Evolutionary conservation across 768 basidiomycete species (phyloP).

Genomic region (Clavaria fumosa): DNA sequence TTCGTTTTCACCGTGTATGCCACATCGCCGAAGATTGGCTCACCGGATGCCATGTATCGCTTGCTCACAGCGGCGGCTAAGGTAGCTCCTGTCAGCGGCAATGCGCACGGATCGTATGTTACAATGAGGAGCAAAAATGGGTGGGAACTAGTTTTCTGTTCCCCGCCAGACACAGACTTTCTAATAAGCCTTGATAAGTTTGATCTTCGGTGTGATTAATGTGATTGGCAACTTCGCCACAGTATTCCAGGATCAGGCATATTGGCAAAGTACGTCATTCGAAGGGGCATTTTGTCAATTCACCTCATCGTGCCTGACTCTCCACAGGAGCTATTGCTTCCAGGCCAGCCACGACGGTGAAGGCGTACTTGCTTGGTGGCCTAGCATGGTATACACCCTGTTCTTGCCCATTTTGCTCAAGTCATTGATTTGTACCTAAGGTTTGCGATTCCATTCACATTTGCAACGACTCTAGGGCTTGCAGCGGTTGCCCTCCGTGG

Average conservation of each 20-base stretch:
- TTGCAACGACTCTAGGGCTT: conserved; percentile 80
- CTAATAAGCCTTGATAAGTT: conserved; percentile 51
- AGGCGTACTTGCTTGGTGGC: conserved; percentile 82
- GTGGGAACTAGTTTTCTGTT: background rate
- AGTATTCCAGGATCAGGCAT: conserved; percentile 52
- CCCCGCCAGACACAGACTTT: conserved; percentile 19
- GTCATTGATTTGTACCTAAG: conserved; percentile 9
- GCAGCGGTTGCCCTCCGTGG: conserved; percentile 69
- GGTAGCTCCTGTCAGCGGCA: conserved; percentile 52
- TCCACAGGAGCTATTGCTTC: conserved; percentile 77
- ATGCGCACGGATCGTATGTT: conserved; percentile 74
- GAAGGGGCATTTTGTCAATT: too few relatives aligned
- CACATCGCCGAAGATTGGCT: conserved; percentile 67
- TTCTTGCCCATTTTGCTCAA: background rate
- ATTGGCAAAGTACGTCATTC: conserved; percentile 52
- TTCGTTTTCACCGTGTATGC: conserved; percentile 71
- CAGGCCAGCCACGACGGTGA: conserved; percentile 70
- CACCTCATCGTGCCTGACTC: too few relatives aligned
- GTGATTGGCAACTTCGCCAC: conserved; percentile 65
- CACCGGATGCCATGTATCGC: conserved; percentile 60
- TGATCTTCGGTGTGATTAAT: conserved; percentile 81
- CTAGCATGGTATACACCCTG: conserved; percentile 58
- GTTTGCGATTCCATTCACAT: conserved; percentile 77
- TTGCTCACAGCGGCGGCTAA: conserved; percentile 48
- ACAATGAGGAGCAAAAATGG: conserved; percentile 58